phyloP scores from a whole-genome alignment of 805 yeast genomes.

The Hagleromyces aurorensis region DNA sequence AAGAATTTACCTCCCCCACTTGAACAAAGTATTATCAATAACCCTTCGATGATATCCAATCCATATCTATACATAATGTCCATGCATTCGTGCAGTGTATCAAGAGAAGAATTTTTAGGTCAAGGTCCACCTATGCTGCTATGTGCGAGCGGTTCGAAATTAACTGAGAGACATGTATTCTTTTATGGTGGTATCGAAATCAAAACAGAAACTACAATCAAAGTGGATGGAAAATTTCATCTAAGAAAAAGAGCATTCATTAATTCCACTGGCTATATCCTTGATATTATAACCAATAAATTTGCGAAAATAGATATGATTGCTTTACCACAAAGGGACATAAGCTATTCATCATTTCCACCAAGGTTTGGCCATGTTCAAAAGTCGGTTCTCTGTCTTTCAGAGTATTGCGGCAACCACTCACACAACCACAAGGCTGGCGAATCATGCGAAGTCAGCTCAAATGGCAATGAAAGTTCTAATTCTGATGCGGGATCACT shows the following conservation, averaged over 20 bases:
- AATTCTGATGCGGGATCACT: slow-evolving; percentile 2
- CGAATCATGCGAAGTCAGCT: slow-evolving; percentile 4
- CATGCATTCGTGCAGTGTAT: slow-evolving; percentile 34
- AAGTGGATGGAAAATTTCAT: slow-evolving; percentile 29
- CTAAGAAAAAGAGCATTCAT: slow-evolving; percentile 38
- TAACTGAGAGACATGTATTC: slow-evolving; percentile 51
- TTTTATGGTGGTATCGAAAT: slow-evolving; percentile 64
- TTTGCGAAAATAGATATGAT: slow-evolving; percentile 41
- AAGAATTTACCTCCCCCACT: slow-evolving; percentile 41
- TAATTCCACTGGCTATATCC: slow-evolving; percentile 49
- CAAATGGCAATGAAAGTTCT: slow-evolving; percentile 2
- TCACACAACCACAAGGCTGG: slow-evolving; percentile 3
- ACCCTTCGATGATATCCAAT: slow-evolving; percentile 37
- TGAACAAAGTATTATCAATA: slow-evolving; percentile 33
- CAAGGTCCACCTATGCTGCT: slow-evolving; percentile 47
- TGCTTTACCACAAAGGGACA: slow-evolving; percentile 28
- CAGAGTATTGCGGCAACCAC: slow-evolving; percentile 1
- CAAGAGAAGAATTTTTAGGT: slow-evolving; percentile 30
- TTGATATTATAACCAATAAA: slow-evolving; percentile 42
- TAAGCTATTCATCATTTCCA: slow-evolving; percentile 28
- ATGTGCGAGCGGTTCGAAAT: slow-evolving; percentile 39
- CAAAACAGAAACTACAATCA: slow-evolving; percentile 28
- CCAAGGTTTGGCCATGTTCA: slow-evolving; percentile 38
- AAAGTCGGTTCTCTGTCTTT: slow-evolving; percentile 13
- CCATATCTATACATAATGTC: slow-evolving; percentile 32